Conservation (phyloP, 495 filamentous ascomycete genomes). For the Amphirosellinia nigrospora region DNA sequence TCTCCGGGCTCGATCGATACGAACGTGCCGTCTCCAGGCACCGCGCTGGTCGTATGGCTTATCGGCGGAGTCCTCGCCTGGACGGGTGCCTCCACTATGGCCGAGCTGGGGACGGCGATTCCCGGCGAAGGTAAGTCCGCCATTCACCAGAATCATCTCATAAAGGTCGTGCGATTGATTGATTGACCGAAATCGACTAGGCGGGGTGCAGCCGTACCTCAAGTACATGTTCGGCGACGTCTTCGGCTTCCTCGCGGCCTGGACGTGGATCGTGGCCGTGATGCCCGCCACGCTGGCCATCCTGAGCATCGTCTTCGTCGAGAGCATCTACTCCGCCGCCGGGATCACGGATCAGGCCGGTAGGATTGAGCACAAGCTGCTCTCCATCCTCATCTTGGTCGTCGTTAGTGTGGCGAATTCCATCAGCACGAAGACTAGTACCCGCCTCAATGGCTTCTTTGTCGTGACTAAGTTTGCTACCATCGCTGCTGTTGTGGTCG, state of each 20-base stretch:
- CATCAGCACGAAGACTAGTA: conserved; percentile 62
- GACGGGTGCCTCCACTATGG: conserved; percentile 61
- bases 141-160: too few species aligned
- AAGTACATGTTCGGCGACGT: conserved; percentile 62
- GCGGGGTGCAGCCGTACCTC: conserved; percentile 62
- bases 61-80: conserved; percentile 61
- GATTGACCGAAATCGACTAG: conserved; percentile 30
- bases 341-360: conserved; percentile 52
- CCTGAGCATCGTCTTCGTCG: conserved; percentile 63
- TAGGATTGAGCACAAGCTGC: conserved; percentile 51
- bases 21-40: conserved; percentile 60
- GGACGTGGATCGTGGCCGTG: conserved; percentile 64
- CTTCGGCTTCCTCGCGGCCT: conserved; percentile 60
- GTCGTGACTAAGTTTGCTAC: conserved; percentile 57
- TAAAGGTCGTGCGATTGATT: background rate
- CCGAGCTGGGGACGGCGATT: conserved; percentile 61
- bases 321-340: conserved; percentile 57
- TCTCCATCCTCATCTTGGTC: conserved; percentile 52
- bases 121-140: conserved; percentile 49
- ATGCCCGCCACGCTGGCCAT: conserved; percentile 65
- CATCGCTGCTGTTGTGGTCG: conserved; percentile 54
- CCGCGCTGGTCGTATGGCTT: conserved; percentile 59
- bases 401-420: conserved; percentile 58
- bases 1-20: conserved; percentile 63
- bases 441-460: conserved; percentile 60